Evolutionary conservation across 2,329 filamentous ascomycete genomes (phyloP).

Genomic region (Verticillium isaacii): DNA sequence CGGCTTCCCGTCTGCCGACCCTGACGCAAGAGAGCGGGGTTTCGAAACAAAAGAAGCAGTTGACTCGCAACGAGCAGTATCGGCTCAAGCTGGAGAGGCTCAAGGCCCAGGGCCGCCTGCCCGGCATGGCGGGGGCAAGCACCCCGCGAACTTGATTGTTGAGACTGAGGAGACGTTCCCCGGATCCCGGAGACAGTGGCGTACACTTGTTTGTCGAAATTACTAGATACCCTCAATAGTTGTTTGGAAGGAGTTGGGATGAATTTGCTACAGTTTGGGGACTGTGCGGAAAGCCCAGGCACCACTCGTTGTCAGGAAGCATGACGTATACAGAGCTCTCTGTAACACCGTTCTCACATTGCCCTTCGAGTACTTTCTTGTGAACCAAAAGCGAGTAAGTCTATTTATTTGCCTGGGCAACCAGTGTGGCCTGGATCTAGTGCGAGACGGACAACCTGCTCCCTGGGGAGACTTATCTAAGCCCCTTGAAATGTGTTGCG

Average conservation of each 20-base stretch:
- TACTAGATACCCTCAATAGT: neutral
- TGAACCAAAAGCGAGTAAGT: neutral
- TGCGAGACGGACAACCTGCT: neutral
- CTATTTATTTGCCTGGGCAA: slow-evolving; percentile 3
- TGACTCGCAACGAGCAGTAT: neutral
- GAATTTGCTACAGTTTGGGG: no score
- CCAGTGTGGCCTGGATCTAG: neutral
- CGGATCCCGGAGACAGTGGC: neutral
- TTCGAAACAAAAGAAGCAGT: slow-evolving; percentile 7
- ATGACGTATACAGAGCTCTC: no score
- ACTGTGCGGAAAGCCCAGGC: no score
- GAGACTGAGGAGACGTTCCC: neutral
- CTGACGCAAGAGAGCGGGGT: slow-evolving; percentile 6
- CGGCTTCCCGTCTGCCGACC: neutral
- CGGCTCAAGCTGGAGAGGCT: slow-evolving; percentile 5
- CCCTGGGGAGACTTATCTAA: slow-evolving; percentile 1
- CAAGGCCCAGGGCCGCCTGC: slow-evolving; percentile 5
- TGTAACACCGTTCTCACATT: no score
- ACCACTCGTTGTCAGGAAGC: no score
- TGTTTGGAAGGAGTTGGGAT: no score
- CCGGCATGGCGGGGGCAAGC: neutral
- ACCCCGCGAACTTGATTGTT: neutral
- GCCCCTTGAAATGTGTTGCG: neutral
- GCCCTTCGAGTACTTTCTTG: no score
- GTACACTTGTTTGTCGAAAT: neutral